phyloP scores from a whole-genome alignment of 2,329 filamentous ascomycete genomes.

The Paracamarosporium sp. region DNA sequence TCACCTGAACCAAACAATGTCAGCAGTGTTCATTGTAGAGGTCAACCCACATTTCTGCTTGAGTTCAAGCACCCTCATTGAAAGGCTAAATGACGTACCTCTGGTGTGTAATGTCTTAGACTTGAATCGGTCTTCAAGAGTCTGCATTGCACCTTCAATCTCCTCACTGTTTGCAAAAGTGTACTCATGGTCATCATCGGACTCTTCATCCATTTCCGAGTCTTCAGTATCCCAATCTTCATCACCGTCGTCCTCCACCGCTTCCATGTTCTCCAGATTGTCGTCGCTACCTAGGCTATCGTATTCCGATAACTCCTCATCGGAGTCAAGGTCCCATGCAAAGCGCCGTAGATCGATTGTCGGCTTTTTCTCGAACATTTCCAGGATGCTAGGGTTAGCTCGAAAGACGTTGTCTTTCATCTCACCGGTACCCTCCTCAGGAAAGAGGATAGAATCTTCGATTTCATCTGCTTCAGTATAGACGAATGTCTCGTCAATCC shows the following conservation, averaged over 20 bases:
- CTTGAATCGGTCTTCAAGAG: conserved; percentile 17
- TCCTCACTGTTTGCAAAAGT: conserved; percentile 11
- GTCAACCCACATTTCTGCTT: neutral
- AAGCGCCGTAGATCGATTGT: conserved; percentile 21
- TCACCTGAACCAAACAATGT: neutral
- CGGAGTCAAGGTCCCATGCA: conserved; percentile 24
- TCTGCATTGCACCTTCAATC: conserved; percentile 13
- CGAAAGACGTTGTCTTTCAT: conserved; percentile 26
- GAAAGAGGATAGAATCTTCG: conserved; percentile 52
- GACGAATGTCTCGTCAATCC: conserved; percentile 27
- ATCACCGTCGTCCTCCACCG: conserved; percentile 16
- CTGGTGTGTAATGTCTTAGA: neutral
- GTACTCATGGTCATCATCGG: conserved; percentile 9
- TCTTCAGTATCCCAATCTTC: conserved; percentile 13
- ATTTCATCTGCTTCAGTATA: conserved; percentile 51
- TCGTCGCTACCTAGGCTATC: neutral
- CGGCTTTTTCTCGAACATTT: conserved; percentile 26
- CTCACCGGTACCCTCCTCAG: conserved; percentile 36
- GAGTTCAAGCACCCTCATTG: neutral
- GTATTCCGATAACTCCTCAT: conserved; percentile 17
- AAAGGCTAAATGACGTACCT: neutral
- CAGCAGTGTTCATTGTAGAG: neutral
- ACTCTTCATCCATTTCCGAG: conserved; percentile 2
- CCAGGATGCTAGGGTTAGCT: conserved; percentile 25
- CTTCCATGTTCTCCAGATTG: conserved; percentile 12